These are phyloP conservation scores for Malassezia restricta DNA, from an alignment of 1,284 basidiomycete genomes.

Conservation along the genomic window DNA sequence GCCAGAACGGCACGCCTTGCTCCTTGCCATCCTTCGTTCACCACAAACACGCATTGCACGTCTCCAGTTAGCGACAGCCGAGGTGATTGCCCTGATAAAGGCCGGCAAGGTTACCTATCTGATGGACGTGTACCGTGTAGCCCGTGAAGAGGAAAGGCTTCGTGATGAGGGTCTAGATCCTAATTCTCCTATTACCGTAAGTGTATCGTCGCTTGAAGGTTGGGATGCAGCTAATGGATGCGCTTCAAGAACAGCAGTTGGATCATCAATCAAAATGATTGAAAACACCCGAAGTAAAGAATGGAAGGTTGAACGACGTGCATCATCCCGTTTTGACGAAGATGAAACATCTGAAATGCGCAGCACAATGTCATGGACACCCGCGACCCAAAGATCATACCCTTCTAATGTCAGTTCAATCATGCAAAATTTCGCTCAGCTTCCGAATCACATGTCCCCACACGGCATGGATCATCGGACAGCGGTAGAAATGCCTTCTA, in stretches of 20 bases:
- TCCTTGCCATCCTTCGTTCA: conserved; percentile 49
- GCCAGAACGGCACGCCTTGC: conserved; percentile 49
- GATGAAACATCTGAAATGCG: neutral
- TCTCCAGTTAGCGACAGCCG: conserved; percentile 50
- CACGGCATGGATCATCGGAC: too few species aligned
- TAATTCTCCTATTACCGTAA: conserved; percentile 26
- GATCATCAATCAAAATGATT: neutral
- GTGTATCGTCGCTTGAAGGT: conserved; percentile 30
- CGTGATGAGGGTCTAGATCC: conserved; percentile 19
- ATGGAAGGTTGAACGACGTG: neutral
- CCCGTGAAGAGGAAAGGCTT: conserved; percentile 44
- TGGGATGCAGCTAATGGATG: conserved; percentile 17
- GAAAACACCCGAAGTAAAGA: neutral
- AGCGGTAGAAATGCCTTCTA: too few species aligned
- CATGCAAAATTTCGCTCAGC: too few species aligned
- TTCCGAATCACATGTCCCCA: too few species aligned
- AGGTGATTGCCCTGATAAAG: conserved; percentile 48
- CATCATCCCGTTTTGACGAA: neutral
- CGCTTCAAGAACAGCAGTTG: neutral
- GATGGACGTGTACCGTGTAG: conserved; percentile 51
- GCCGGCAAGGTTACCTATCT: conserved; percentile 49
- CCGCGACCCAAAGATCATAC: neutral
- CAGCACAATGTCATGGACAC: neutral
- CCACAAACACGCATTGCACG: conserved; percentile 46
- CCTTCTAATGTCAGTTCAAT: too few species aligned